A percentile compares a stretch with the other conserved stretches of the same genome.
Conservation (phyloP, 2,329 filamentous ascomycete species). For the Neonectria ditissima region DNA sequence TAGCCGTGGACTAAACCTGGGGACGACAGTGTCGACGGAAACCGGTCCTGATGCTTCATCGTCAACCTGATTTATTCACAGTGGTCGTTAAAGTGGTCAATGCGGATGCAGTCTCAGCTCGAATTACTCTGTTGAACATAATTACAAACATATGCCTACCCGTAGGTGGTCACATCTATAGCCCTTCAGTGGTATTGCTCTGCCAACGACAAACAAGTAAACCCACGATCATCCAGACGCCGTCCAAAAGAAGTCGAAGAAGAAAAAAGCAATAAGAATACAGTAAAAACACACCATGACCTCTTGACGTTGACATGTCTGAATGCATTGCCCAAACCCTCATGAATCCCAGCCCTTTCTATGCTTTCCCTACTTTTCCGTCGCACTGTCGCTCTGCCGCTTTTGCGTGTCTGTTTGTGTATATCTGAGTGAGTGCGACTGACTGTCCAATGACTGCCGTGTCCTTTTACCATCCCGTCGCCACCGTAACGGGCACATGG, state of each 20-base stretch:
- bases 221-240: slow-evolving; percentile 18
- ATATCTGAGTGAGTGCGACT: slow-evolving; percentile 3
- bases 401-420: too few species aligned
- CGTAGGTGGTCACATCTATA: slow-evolving; percentile 13
- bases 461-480: slow-evolving; percentile 46
- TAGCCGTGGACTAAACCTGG: not conserved
- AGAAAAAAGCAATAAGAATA: slow-evolving; percentile 5
- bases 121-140: slow-evolving; percentile 15
- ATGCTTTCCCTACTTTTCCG: not conserved
- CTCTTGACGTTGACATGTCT: slow-evolving; percentile 18
- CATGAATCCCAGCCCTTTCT: slow-evolving; percentile 12
- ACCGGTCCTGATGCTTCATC: not conserved
- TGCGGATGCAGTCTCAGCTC: not conserved
- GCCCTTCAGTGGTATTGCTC: slow-evolving; percentile 18
- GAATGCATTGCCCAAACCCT: slow-evolving; percentile 18
- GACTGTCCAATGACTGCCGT: not conserved
- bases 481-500: slow-evolving; percentile 48
- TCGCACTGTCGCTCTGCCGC: too few species aligned
- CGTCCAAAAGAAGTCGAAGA: slow-evolving; percentile 1
- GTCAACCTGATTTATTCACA: not conserved
- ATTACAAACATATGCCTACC: slow-evolving; percentile 6
- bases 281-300: slow-evolving; percentile 5
- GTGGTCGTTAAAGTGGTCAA: not conserved
- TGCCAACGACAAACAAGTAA: slow-evolving; percentile 11
- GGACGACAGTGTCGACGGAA: slow-evolving; percentile 4